Evolutionary conservation across 2,329 filamentous ascomycete genomes (phyloP), one percentile per base, ranked within the genome.

Genomic region (Trichoderma sp.): DNA sequence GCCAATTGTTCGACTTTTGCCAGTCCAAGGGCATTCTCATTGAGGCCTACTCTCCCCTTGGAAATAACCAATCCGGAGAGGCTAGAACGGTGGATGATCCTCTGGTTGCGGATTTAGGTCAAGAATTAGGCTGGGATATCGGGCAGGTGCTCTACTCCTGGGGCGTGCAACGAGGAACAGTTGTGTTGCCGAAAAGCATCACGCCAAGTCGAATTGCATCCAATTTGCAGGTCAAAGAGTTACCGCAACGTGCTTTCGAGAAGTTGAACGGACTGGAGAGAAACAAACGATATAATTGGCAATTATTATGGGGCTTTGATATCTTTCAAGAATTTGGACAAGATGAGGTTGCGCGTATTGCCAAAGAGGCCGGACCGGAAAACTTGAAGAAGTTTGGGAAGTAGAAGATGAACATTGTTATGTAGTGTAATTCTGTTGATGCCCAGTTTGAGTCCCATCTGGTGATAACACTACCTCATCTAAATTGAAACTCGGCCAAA

Each of bases 171-270:
- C 89, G 92, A 76, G 92, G 90, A 70, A 92, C 90, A 83, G 91
- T 88, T 71, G 92, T 97, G 63, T 92, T 97, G 74, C 92, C 92
- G 75, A 97, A 97, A 86, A 91, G 87, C 61, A 90, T 94, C 68
- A 93, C 87, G 71, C 86, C 88, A 72, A 83, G 83, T 61, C 87
- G 92, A 52, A 93, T 97, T 74, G 83, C 91, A 80, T 86, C 82
- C 70, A 96, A 96, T 84, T 92, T 89, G 27, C 37, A 66, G 7
- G 53, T 56, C 32, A 22, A 56, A 37, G 29, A 56, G 7, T 9
- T 56, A 4, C 52, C 52, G 9, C 27, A n/a, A 10, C 17, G 34
- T 13, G 52, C 10, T 10, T 54, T 54, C 10, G 15, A 54, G 8
- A 29, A 54, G 27, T 17, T 56, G 5, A 56, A 56, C 6, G 29